phyloP scores from a whole-genome alignment of 2,329 filamentous ascomycete genomes.

The Monosporascus sp. region DNA sequence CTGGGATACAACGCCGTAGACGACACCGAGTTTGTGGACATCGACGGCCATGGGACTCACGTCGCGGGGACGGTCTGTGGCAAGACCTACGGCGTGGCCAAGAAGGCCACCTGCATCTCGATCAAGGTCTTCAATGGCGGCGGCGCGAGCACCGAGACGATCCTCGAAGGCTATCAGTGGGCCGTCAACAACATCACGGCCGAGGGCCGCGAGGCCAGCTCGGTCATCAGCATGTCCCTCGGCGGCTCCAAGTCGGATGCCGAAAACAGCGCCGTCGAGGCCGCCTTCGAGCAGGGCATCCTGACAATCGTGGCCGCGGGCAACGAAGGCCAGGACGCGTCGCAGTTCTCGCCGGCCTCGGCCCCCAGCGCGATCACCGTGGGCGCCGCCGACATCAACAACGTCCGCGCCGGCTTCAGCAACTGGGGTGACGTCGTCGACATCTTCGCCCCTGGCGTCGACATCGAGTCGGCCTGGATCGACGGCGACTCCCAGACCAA shows the following conservation, averaged over 20 bases:
- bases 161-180: conserved; percentile 21
- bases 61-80: conserved; percentile 25
- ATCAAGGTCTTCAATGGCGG: conserved; percentile 24
- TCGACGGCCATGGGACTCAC: conserved; percentile 26
- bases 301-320: conserved; percentile 48
- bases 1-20: conserved; percentile 22
- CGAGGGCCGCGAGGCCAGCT: conserved; percentile 13
- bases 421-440: conserved; percentile 41
- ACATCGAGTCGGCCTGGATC: conserved; percentile 38
- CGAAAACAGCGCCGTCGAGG: conserved; percentile 43
- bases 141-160: conserved; percentile 1
- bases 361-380: conserved; percentile 43
- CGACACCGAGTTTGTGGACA: conserved; percentile 11
- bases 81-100: conserved; percentile 27
- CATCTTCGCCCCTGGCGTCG: conserved; percentile 35
- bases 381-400: conserved; percentile 36
- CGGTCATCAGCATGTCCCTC: conserved; percentile 37
- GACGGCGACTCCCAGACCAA: conserved; percentile 27
- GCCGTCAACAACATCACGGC: conserved; percentile 18
- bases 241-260: conserved; percentile 28
- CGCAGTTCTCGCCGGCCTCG: conserved; percentile 39
- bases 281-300: conserved; percentile 38
- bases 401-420: conserved; percentile 35
- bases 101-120: conserved; percentile 19
- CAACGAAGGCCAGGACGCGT: conserved; percentile 36